phyloP scores from a whole-genome alignment of 2,329 filamentous ascomycete species.

The Parafenestella ontariensis region DNA sequence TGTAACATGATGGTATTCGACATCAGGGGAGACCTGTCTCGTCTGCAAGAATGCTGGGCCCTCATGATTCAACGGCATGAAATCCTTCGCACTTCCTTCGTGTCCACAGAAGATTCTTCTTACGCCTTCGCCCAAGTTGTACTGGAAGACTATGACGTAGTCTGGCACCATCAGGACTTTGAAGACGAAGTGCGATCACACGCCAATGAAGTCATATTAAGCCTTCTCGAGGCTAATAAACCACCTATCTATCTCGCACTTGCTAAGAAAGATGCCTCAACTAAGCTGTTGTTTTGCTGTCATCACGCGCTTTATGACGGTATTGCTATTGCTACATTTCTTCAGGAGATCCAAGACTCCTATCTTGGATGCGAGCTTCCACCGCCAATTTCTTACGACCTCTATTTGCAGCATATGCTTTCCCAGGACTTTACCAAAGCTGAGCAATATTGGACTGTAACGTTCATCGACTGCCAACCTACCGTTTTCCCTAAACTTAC shows the following conservation, averaged over 20 bases:
- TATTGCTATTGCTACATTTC: conserved; percentile 72
- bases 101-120: conserved; percentile 65
- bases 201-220: conserved; percentile 54
- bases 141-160: conserved; percentile 56
- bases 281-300: conserved; percentile 59
- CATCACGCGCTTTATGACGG: conserved; percentile 92
- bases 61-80: conserved; percentile 70
- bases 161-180: conserved; percentile 48
- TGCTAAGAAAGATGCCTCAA: conserved; percentile 21
- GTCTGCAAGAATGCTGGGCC: conserved; percentile 68
- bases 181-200: conserved; percentile 49
- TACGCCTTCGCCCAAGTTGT: conserved; percentile 77
- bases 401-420: conserved; percentile 69
- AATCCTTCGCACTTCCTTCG: conserved; percentile 80
- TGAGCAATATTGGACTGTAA: conserved; percentile 70
- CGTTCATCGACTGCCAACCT: conserved; percentile 62
- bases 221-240: conserved; percentile 49
- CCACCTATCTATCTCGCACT: conserved; percentile 49
- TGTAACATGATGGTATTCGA: conserved; percentile 74
- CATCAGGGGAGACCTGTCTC: conserved; percentile 58
- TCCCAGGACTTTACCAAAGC: conserved; percentile 56
- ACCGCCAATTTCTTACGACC: conserved; percentile 62
- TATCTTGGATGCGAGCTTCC: conserved; percentile 59
- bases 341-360: conserved; percentile 72
- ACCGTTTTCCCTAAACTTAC: conserved; percentile 50